These are phyloP conservation scores for Cubamyces lactineus DNA, from an alignment of 768 basidiomycete species.

Conservation along the genomic window DNA sequence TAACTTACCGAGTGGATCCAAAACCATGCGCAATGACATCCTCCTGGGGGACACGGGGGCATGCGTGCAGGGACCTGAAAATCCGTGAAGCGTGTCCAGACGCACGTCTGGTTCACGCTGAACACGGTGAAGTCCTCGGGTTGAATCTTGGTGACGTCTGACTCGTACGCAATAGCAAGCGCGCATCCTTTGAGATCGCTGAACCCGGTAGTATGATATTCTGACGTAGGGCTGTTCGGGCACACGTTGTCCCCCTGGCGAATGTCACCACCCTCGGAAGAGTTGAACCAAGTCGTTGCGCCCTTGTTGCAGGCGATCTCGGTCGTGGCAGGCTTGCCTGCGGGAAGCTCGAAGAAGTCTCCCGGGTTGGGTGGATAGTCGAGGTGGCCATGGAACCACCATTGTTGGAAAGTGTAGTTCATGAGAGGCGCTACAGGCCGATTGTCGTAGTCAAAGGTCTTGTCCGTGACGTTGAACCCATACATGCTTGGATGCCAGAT, in stretches of 20 bases:
- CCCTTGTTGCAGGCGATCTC: slow-evolving; percentile 65
- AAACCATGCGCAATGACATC: slow-evolving; percentile 73
- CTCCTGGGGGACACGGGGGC: slow-evolving; percentile 67
- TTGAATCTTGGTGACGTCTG: slow-evolving; percentile 54
- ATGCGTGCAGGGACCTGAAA: slow-evolving; percentile 68
- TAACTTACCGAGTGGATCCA: slow-evolving; percentile 69
- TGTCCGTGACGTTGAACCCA: slow-evolving; percentile 66
- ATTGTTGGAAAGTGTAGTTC: slow-evolving; percentile 44
- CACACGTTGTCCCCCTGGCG: slow-evolving; percentile 57
- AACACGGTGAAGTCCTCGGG: slow-evolving; percentile 76
- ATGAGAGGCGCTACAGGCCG: slow-evolving; percentile 53
- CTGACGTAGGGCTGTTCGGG: slow-evolving; percentile 46
- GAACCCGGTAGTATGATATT: slow-evolving; percentile 59
- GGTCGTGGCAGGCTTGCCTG: slow-evolving; percentile 53
- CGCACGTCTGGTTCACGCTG: slow-evolving; percentile 75
- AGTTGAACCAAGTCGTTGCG: slow-evolving; percentile 58
- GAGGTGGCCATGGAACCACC: slow-evolving; percentile 70
- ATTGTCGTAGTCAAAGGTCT: slow-evolving; percentile 63
- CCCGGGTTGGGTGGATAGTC: slow-evolving; percentile 56
- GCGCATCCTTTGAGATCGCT: slow-evolving; percentile 65
- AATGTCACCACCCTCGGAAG: slow-evolving; percentile 56
- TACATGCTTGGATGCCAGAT: slow-evolving; percentile 62
- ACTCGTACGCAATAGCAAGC: slow-evolving; percentile 79
- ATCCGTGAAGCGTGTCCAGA: slow-evolving; percentile 70
- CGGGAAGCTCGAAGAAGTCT: slow-evolving; percentile 63